Percentiles rank a stretch among this genome's conserved stretches.
These are phyloP conservation scores for Lodderomyces margitis DNA, from an alignment of 1,139 yeast genomes.

Conservation along the genomic window DNA sequence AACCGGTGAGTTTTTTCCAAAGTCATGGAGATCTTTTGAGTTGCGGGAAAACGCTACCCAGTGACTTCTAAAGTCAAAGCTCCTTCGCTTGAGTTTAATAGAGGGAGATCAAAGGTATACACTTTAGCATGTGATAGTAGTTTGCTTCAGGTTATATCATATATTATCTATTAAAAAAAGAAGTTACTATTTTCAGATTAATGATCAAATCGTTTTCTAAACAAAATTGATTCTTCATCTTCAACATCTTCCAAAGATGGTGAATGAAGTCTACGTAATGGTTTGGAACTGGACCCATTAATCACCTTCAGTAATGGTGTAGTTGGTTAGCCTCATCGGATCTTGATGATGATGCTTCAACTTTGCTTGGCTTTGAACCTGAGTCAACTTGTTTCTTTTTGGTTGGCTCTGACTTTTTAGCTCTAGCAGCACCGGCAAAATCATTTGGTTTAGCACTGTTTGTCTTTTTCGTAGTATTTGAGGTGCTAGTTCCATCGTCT, in stretches of 20 bases:
- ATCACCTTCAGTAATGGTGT: not conserved
- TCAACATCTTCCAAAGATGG: constrained; percentile 44
- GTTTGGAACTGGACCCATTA: not conserved
- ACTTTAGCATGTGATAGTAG: no score
- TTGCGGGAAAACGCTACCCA: no score
- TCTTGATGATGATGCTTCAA: no score
- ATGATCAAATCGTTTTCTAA: constrained; percentile 40
- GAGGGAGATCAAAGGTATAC: no score
- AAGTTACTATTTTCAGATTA: no score
- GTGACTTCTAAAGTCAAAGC: no score
- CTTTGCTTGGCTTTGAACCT: not conserved
- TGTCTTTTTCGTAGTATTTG: constrained; percentile 5
- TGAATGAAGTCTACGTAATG: not conserved
- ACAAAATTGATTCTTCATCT: constrained; percentile 45
- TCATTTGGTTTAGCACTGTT: constrained; percentile 10
- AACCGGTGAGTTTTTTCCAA: no score
- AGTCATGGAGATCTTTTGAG: no score
- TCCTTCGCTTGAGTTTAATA: no score
- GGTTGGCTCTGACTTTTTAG: not conserved
- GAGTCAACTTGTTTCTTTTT: constrained; percentile 3
- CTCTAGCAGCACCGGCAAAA: constrained; percentile 10
- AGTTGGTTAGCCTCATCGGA: not conserved
- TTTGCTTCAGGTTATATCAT: no score
- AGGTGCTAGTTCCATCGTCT: not conserved
- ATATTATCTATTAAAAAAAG: no score